Conservation (phyloP, 768 basidiomycete species). For the Amyloporia xantha region DNA sequence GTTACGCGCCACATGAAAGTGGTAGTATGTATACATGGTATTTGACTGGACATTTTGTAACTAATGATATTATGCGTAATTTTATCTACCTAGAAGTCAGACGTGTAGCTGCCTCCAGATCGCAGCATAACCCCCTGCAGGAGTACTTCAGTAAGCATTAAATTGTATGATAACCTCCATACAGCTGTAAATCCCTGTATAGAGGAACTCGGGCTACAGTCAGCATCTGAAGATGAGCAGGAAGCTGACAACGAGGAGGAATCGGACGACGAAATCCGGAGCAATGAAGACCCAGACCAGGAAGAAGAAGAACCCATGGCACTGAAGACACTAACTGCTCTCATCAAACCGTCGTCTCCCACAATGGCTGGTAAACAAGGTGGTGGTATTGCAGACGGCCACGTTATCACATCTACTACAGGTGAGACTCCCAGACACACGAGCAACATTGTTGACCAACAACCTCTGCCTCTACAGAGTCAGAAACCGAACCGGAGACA, state of each 20-base stretch:
- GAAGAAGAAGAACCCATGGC: constrained; percentile 4
- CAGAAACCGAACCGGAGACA: constrained; percentile 9
- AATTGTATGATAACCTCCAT: no score
- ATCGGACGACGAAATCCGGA: constrained; percentile 12
- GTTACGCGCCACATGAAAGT: background rate
- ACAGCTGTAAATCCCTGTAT: background rate
- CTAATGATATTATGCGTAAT: background rate
- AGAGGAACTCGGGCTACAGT: constrained; percentile 17
- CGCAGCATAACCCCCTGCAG: constrained; percentile 19
- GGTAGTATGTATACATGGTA: background rate
- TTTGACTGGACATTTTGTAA: background rate
- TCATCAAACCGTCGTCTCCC: background rate
- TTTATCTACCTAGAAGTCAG: background rate
- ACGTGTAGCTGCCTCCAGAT: no score
- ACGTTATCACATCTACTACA: no score
- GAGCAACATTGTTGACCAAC: background rate
- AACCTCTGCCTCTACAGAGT: background rate
- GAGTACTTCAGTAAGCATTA: constrained; percentile 20
- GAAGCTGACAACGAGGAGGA: constrained; percentile 16
- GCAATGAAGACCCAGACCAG: constrained; percentile 4
- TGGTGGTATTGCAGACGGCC: no score
- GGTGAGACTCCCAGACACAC: background rate
- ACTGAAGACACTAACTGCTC: constrained; percentile 2
- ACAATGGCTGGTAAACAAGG: no score
- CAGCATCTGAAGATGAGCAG: constrained; percentile 6